These are phyloP conservation scores for Exophiala phaeomuriformis DNA, from an alignment of 2,329 filamentous ascomycete species.

Conservation along the genomic window DNA sequence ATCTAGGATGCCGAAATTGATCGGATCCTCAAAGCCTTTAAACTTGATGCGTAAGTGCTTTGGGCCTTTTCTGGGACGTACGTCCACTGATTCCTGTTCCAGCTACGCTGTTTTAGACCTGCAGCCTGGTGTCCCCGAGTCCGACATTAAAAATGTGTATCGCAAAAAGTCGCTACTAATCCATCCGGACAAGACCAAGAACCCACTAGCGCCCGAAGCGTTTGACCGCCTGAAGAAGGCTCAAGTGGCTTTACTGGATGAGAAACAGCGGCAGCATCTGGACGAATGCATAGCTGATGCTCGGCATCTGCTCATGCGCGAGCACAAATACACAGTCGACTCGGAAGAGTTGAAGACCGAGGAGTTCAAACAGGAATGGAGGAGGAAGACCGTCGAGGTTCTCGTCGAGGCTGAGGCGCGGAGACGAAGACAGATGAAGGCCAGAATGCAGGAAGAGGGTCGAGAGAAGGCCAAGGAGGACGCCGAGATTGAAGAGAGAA, in stretches of 20 bases:
- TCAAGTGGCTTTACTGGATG: constrained; percentile 82
- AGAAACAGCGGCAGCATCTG: constrained; percentile 77
- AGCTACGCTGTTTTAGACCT: constrained; percentile 92
- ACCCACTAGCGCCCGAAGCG: constrained; percentile 82
- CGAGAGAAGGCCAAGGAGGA: constrained; percentile 79
- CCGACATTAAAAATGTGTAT: constrained; percentile 90
- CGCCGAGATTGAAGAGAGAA: constrained; percentile 71
- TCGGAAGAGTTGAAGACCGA: constrained; percentile 72
- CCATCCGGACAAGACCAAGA: constrained; percentile 95
- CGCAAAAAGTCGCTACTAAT: constrained; percentile 98
- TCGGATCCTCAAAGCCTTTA: constrained; percentile 84
- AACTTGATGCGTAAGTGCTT: constrained; percentile 57
- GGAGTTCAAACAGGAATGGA: constrained; percentile 78
- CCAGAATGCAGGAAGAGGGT: constrained; percentile 93
- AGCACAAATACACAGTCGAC: constrained; percentile 88
- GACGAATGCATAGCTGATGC: constrained; percentile 96
- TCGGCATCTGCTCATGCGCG: constrained; percentile 86
- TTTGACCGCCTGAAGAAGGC: constrained; percentile 97
- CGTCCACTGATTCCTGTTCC: constrained; percentile 11
- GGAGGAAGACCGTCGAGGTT: constrained; percentile 80
- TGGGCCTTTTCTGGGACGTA: background rate
- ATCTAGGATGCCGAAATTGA: constrained; percentile 85
- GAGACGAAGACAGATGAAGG: constrained; percentile 76
- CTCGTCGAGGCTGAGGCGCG: constrained; percentile 89
- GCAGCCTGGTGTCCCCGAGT: constrained; percentile 88